phyloP scores from a whole-genome alignment of 2,329 filamentous ascomycete genomes.

The Colletotrichum siamense region DNA sequence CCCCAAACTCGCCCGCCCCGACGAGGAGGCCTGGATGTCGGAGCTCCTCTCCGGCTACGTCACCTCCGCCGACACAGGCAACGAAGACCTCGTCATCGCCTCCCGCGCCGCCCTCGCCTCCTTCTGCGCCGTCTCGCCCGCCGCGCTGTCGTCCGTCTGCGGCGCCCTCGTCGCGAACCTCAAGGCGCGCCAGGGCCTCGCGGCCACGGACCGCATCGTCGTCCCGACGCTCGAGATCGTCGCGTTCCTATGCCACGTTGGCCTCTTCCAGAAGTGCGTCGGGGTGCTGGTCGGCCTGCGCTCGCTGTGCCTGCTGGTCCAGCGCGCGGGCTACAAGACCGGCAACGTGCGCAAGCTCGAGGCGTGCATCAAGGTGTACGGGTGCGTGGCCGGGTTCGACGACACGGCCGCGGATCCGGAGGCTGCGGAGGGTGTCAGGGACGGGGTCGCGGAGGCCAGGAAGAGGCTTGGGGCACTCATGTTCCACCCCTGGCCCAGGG shows the following conservation, averaged over 20 bases:
- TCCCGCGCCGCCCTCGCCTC: constrained; percentile 69
- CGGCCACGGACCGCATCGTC: constrained; percentile 69
- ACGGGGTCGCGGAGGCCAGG: constrained; percentile 58
- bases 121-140: constrained; percentile 50
- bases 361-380: constrained; percentile 81
- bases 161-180: constrained; percentile 60
- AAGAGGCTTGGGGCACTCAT: constrained; percentile 77
- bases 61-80: constrained; percentile 78
- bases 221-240: constrained; percentile 79
- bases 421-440: constrained; percentile 37
- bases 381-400: constrained; percentile 61
- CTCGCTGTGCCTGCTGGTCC: constrained; percentile 71
- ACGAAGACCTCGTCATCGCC: constrained; percentile 75
- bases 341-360: constrained; percentile 83
- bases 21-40: constrained; percentile 46
- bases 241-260: constrained; percentile 76
- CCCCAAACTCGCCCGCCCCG: constrained; percentile 35
- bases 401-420: constrained; percentile 18
- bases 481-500: constrained; percentile 81
- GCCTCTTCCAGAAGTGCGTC: constrained; percentile 46
- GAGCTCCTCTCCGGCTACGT: constrained; percentile 71
- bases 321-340: constrained; percentile 83
- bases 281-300: constrained; percentile 47
- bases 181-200: constrained; percentile 54
- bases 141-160: constrained; percentile 51